phyloP scores from a whole-genome alignment of 148 eudicot species.

The Rhododendron simsii region DNA sequence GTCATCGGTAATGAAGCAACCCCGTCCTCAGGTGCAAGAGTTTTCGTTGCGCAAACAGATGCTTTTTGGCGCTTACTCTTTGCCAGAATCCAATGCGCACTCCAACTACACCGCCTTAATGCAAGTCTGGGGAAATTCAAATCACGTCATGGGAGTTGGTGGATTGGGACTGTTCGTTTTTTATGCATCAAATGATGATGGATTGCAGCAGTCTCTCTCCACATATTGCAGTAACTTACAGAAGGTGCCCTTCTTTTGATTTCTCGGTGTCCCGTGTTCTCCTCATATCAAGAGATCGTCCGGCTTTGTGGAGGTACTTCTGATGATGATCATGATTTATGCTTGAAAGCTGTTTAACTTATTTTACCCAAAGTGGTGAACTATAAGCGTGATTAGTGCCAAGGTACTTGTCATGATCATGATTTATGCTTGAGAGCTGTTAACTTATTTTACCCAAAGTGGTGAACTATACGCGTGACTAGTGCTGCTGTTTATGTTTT shows the following conservation, averaged over 20 bases:
- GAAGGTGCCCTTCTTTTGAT: slow-evolving; percentile 48
- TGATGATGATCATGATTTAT: slow-evolving; percentile 16
- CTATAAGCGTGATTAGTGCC: too few relatives aligned
- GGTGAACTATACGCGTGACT: background rate
- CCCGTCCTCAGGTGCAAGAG: slow-evolving; percentile 19
- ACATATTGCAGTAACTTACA: slow-evolving; percentile 28
- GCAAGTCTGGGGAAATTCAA: slow-evolving; percentile 93
- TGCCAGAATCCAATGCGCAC: slow-evolving; percentile 72
- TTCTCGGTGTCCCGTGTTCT: too few relatives aligned
- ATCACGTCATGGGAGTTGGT: slow-evolving; percentile 73
- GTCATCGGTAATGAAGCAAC: slow-evolving; percentile 25
- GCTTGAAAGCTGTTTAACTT: too few relatives aligned
- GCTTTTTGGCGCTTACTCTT: slow-evolving; percentile 52
- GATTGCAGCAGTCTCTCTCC: slow-evolving; percentile 32
- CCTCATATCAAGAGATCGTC: too few relatives aligned
- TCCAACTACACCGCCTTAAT: slow-evolving; percentile 52
- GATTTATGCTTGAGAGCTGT: slow-evolving; percentile 4
- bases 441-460: background rate
- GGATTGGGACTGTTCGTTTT: slow-evolving; percentile 73
- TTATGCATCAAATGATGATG: slow-evolving; percentile 53
- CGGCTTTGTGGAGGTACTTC: background rate
- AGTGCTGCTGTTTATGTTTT: background rate
- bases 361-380: too few relatives aligned
- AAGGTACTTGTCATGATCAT: slow-evolving; percentile 29
- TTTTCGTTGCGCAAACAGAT: slow-evolving; percentile 69